Evolutionary conservation across 1,284 basidiomycete species (phyloP).

Genomic region (Pyrrhoderma noxium): DNA sequence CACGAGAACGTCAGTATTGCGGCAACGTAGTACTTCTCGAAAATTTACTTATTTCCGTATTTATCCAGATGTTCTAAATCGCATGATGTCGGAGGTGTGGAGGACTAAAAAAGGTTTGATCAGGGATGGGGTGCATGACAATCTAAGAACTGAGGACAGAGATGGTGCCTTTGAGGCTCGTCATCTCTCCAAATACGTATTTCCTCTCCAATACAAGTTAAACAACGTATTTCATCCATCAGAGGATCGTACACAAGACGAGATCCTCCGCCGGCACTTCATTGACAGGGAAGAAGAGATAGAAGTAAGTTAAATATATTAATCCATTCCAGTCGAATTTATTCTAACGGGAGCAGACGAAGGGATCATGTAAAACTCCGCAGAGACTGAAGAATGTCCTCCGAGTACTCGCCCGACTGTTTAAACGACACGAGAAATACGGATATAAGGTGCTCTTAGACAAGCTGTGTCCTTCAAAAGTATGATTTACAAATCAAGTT

Average conservation of each 20-base stretch:
- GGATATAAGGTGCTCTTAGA: constrained; percentile 63
- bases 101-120: constrained; percentile 6
- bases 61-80: constrained; percentile 58
- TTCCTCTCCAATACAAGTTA: constrained; percentile 71
- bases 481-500: too few relatives aligned
- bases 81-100: constrained; percentile 25
- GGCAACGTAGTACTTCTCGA: background rate
- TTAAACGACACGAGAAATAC: constrained; percentile 64
- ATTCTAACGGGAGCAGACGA: too few relatives aligned
- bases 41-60: background rate
- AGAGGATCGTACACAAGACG: constrained; percentile 17
- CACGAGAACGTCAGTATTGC: constrained; percentile 52
- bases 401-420: constrained; percentile 50
- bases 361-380: constrained; percentile 62
- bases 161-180: constrained; percentile 31
- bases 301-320: constrained; percentile 36
- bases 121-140: background rate
- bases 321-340: background rate
- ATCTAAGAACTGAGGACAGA: constrained; percentile 10
- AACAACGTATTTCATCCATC: constrained; percentile 44
- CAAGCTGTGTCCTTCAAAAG: constrained; percentile 69
- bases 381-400: constrained; percentile 55
- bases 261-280: constrained; percentile 32
- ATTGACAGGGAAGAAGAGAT: constrained; percentile 66
- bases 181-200: constrained; percentile 75